A percentile compares a stretch with the other conserved stretches of the same genome.
phyloP scores from a whole-genome alignment of 1,284 basidiomycete species.

The Filobasidium uniguttulatum region DNA sequence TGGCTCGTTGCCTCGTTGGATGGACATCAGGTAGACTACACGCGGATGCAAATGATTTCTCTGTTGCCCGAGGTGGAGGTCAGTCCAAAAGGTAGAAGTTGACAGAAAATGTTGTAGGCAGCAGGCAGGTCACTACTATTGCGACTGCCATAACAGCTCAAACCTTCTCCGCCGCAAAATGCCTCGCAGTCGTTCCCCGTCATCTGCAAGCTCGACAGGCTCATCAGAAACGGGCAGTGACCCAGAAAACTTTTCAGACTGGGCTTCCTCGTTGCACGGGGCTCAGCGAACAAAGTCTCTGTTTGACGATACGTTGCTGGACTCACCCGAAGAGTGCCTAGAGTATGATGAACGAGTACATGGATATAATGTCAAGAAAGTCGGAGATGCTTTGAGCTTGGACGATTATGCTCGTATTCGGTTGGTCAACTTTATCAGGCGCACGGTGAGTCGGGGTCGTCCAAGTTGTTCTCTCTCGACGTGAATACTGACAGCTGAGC shows the following conservation, averaged over 20 bases:
- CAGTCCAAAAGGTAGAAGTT: not conserved
- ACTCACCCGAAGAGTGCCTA: conserved; percentile 50
- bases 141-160: too few relatives aligned
- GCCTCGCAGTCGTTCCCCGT: not conserved
- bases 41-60: too few relatives aligned
- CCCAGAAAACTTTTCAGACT: conserved; percentile 26
- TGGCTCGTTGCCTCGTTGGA: too few relatives aligned
- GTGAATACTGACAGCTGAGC: not conserved
- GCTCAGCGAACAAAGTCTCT: conserved; percentile 51
- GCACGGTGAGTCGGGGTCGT: conserved; percentile 40
- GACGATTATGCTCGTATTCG: conserved; percentile 61
- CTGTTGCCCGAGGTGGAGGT: not conserved
- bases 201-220: conserved; percentile 9
- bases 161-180: too few relatives aligned
- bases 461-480: not conserved
- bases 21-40: too few relatives aligned
- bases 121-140: not conserved
- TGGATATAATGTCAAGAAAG: conserved; percentile 21
- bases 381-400: conserved; percentile 30
- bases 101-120: not conserved
- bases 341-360: conserved; percentile 51
- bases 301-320: conserved; percentile 57
- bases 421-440: conserved; percentile 74
- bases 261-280: conserved; percentile 29
- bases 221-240: conserved; percentile 16